Percentiles rank a stretch among this genome's conserved stretches.
Conservation (phyloP, 345 rosid species). For the Syzygium aqueum region DNA sequence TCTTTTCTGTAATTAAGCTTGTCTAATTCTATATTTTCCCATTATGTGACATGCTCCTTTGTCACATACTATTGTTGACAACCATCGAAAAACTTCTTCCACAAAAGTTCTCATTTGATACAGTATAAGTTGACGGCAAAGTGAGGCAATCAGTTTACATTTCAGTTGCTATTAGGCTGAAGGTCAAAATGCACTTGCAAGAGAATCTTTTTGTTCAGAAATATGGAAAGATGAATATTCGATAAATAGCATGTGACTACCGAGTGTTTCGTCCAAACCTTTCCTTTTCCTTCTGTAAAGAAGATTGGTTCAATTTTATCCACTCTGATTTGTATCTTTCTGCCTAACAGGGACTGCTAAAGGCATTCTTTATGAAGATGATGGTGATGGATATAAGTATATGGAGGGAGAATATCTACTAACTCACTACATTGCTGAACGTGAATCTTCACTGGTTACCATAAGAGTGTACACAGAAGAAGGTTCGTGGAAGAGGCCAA, state of each 20-base stretch:
- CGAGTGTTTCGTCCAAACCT: not conserved
- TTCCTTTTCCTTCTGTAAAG: not conserved
- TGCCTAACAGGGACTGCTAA: constrained; percentile 46
- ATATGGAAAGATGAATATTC: not conserved
- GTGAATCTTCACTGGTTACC: constrained; percentile 45
- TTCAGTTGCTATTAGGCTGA: not conserved
- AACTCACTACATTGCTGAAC: constrained; percentile 60
- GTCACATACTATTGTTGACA: not conserved
- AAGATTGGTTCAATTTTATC: not conserved
- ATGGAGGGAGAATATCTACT: constrained; percentile 49
- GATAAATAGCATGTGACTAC: not conserved
- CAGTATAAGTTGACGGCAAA: not conserved
- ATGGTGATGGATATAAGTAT: constrained; percentile 87
- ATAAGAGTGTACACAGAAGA: constrained; percentile 50
- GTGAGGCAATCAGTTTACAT: not conserved
- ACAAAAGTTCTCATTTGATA: not conserved
- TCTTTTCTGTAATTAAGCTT: not conserved
- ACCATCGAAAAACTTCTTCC: not conserved
- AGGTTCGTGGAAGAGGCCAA: constrained; percentile 83
- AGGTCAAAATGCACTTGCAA: not conserved
- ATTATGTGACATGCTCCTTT: not conserved
- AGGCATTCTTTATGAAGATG: constrained; percentile 79
- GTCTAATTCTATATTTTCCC: not conserved
- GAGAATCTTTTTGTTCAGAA: not conserved
- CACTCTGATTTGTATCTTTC: not conserved